Base-by-base conservation (phyloP, 352 stramenopile species). In the Pythium sukuiense region DNA sequence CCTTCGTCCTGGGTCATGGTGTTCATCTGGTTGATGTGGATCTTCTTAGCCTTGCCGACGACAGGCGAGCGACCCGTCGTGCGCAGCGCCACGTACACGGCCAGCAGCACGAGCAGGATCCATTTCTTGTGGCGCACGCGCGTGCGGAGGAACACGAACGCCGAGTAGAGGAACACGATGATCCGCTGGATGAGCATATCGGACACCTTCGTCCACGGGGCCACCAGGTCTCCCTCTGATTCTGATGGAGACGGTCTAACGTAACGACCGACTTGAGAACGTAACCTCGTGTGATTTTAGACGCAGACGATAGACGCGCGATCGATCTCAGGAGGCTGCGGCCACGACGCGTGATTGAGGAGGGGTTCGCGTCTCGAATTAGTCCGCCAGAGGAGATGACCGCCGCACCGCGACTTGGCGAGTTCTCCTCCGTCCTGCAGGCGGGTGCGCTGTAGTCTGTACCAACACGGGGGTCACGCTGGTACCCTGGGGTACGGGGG, bases 1-100 rank as follows among this genome's bases (percentile, higher is more conserved):
- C 79, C 80, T 52, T 85, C 78, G 61, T 89, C 72, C 30, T 80
- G 79, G n/a, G 79, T 80, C 62, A 83, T 71, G 9, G 84, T 92
- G 57, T 76, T 79, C 77, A 90, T 85, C 54, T 87, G 71, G 67
- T 92, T 92, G 71, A 92, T 90, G 56, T 83, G 75, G 30, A 92
- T 76, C 64, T 89, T 80, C 50, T 77, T 80, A 53, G 79, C 69
- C 68, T 83, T 77, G 32, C 79, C 80, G 16, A 87, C 72, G n/a
- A 88, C 74, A 0, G 81, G 81, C 18, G 81, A 66, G 33, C 76
- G 79, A n/a, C 75, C 79, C 3, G 73, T 81, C n/a, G 76, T 83
- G 39, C 82, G 82, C 48, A 92, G 33, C 7, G 63, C 77, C 48
- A 90, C 71, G 61, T 90, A 92, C 26, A 89, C 63, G 29, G 54